Evolutionary conservation across 2,329 filamentous ascomycete species (phyloP).

Genomic region (Alternaria consortialis): DNA sequence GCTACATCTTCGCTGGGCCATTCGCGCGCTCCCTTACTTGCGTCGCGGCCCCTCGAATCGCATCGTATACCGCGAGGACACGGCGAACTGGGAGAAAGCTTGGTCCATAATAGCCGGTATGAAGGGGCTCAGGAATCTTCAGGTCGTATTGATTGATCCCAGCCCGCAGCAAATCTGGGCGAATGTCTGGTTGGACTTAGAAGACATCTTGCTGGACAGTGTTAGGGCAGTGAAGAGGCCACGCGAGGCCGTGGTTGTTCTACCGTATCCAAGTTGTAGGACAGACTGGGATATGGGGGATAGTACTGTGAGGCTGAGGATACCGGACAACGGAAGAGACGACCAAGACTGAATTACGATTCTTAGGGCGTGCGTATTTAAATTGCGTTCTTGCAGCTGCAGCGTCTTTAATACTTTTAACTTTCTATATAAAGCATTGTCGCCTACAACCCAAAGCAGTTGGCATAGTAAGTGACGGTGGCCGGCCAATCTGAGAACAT

Average conservation of each 20-base stretch:
- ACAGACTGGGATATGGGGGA: constrained; percentile 39
- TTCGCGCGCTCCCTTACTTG: constrained; percentile 46
- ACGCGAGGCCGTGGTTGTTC: constrained; percentile 32
- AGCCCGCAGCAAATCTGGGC: constrained; percentile 43
- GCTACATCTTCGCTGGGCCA: constrained; percentile 44
- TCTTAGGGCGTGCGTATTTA: too few species aligned
- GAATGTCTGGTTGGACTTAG: constrained; percentile 39
- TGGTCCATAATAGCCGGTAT: constrained; percentile 42
- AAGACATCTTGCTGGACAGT: constrained; percentile 34
- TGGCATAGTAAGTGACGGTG: constrained; percentile 75
- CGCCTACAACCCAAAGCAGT: constrained; percentile 65
- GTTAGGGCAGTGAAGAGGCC: constrained; percentile 33
- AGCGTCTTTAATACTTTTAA: too few species aligned
- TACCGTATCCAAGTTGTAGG: constrained; percentile 44
- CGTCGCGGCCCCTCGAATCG: constrained; percentile 30
- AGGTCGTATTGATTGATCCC: constrained; percentile 41
- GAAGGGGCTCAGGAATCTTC: constrained; percentile 36
- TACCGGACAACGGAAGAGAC: constrained; percentile 18
- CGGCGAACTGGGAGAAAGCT: constrained; percentile 42
- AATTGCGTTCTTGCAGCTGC: background rate
- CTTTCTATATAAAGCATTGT: background rate
- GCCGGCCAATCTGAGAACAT: constrained; percentile 76
- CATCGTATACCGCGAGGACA: constrained; percentile 48
- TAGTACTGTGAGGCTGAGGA: constrained; percentile 29
- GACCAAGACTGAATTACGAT: background rate